Evolutionary conservation across 2,329 filamentous ascomycete species (phyloP), one percentile per base, ranked within the genome.

Genomic region (Monilinia polystroma): DNA sequence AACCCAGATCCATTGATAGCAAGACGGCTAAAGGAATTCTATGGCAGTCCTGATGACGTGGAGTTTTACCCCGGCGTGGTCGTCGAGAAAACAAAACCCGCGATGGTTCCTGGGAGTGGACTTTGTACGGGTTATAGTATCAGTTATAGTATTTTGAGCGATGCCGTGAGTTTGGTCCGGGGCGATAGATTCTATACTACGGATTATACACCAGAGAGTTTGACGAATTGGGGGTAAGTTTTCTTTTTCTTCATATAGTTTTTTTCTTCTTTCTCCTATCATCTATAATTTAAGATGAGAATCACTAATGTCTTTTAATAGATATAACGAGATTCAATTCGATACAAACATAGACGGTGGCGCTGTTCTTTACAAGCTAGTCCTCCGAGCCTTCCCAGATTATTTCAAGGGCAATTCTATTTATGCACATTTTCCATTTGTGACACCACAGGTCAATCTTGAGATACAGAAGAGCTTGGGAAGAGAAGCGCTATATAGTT

Each of bases 331-430:
- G 16, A 41, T 54, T 4, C 60, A 63, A 26, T 64, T 35, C 6
- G 52, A 54, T 8, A 54, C 55, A 3, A 85, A 87, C 64, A 88
- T 72, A 90, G 93, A 78, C 87, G 93, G 70, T 74, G 91, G 91
- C 63, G 93, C 90, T 71, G 85, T 92, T 20, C 91, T 93, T 78
- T 92, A 93, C 81, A 94, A 93, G 81, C 83, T 96, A 32, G 88
- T 93, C 76, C 80, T 90, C 47, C 84, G 89, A 10, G 90, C 90
- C 0, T 91, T 95, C 81, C 91, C 91, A 1, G 83, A 90, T 70
- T 88, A 91, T 78, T 94, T 92, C 82, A 85, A 84, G 74, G 78
- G 82, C 23, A 88, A 94, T 79, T 92, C 89, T 0, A 86, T 92
- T 63, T 95, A 94, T 69, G 90, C 89, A 0, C 90, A 93, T 75